These are phyloP conservation scores for Colletotrichum sidae DNA, from an alignment of 2,329 filamentous ascomycete species.

Conservation along the genomic window DNA sequence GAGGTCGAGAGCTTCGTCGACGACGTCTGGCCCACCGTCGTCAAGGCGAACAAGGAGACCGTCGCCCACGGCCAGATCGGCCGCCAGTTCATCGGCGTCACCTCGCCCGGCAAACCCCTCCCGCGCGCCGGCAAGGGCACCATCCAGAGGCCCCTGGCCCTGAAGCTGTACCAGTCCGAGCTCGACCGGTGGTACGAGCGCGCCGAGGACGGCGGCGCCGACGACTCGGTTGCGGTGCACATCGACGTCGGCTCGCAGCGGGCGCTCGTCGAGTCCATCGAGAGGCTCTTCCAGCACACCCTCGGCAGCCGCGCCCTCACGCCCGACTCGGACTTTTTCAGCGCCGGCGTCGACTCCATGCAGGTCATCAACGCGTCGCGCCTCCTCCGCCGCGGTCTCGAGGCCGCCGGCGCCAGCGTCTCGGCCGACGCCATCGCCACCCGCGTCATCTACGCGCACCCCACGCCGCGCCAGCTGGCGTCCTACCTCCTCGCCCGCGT, in stretches of 20 bases:
- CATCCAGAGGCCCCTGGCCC: constrained; percentile 52
- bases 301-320: constrained; percentile 37
- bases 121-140: constrained; percentile 58
- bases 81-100: constrained; percentile 52
- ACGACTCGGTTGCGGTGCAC: constrained; percentile 52
- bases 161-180: constrained; percentile 55
- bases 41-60: constrained; percentile 54
- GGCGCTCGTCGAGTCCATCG: constrained; percentile 41
- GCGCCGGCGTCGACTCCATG: constrained; percentile 53
- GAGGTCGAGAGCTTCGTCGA: constrained; percentile 50
- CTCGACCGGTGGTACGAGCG: constrained; percentile 55
- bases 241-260: constrained; percentile 47
- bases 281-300: constrained; percentile 39
- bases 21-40: constrained; percentile 56
- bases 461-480: constrained; percentile 49
- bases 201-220: constrained; percentile 45
- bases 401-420: constrained; percentile 45
- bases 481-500: constrained; percentile 45
- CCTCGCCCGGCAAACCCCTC: constrained; percentile 56
- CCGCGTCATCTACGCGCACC: constrained; percentile 53
- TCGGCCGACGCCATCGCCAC: constrained; percentile 50
- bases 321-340: constrained; percentile 51
- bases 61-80: constrained; percentile 57
- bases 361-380: constrained; percentile 51
- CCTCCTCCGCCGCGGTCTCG: constrained; percentile 49